Evolutionary conservation across 2,329 filamentous ascomycete species (phyloP).

Genomic region (Monosporascus sp.): DNA sequence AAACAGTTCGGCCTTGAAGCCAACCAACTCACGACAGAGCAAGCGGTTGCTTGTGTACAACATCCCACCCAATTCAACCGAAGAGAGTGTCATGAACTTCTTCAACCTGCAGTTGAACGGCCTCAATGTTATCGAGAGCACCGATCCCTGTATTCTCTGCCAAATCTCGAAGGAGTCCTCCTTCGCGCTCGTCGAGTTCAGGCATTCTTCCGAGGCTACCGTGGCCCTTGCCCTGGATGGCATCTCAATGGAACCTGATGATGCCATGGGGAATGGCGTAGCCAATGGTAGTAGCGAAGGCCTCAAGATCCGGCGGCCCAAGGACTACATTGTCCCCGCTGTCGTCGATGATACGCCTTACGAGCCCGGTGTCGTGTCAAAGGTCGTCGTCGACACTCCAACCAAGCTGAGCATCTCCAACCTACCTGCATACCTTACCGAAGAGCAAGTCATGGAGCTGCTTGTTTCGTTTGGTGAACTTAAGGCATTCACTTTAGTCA

Average conservation of each 20-base stretch:
- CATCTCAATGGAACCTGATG: conserved; percentile 75
- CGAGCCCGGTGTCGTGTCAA: conserved; percentile 72
- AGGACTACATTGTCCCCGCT: conserved; percentile 93
- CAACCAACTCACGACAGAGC: conserved; percentile 86
- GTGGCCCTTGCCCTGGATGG: conserved; percentile 87
- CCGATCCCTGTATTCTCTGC: conserved; percentile 78
- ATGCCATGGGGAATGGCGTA: conserved; percentile 47
- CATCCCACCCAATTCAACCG: conserved; percentile 64
- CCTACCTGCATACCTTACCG: conserved; percentile 79
- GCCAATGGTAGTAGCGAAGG: conserved; percentile 46
- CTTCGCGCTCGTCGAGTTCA: conserved; percentile 90
- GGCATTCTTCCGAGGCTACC: conserved; percentile 79
- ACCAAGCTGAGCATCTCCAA: conserved; percentile 94
- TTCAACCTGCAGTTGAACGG: conserved; percentile 97
- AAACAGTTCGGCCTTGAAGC: conserved; percentile 77
- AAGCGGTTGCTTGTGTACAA: conserved; percentile 89
- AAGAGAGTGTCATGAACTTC: conserved; percentile 73
- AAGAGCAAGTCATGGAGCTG: conserved; percentile 88
- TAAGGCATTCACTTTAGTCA: conserved; percentile 86
- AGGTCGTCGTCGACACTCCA: conserved; percentile 79
- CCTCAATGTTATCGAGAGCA: conserved; percentile 81
- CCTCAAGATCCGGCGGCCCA: conserved; percentile 77
- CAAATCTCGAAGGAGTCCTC: conserved; percentile 73
- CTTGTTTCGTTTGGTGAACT: conserved; percentile 87
- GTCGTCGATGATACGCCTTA: conserved; percentile 67